Base-by-base conservation (phyloP, 1,284 basidiomycete species). In the Cryptococcus amylolentus region DNA sequence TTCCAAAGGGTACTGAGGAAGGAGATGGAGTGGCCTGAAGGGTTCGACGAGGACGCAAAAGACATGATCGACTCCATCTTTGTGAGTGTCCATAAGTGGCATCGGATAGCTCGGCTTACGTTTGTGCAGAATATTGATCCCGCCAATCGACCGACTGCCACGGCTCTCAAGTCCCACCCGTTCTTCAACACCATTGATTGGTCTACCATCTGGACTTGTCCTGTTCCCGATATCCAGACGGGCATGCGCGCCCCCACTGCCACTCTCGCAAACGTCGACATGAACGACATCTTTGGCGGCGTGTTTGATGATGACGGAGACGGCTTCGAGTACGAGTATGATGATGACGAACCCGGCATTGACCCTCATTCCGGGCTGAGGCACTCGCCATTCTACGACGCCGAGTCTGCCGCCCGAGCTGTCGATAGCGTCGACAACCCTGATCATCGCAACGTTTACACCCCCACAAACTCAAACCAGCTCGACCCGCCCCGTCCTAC, bases 111-210 rank as follows among this genome's bases (percentile, higher is more conserved):
- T 41, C 35, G 27, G 49, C 27, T 55, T 18, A 48, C 28, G 18
- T 23, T 9, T n/a, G 14, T 31, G 2, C 51, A 72, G 63, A 67
- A 76, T 51, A 83, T 84, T 18, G 86, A 93, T 54, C 91, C 91
- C 0, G 58, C 74, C 9, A 77, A 84, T 43, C 84, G 92, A 5
- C 80, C 72, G 2, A 82, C 71, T 73, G 82, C 81, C 4, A 75
- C 77, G 45, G 83, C 84, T 10, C 83, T 95, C 61, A 86, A 87
- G 48, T 67, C 76, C 0, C 91, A 95, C 68, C 80, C 85, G 0
- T 95, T 94, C 78, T 91, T 95, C 64, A 73, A 79, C 6, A 62
- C 77, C 4, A 82, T 91, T 52, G 80, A 84, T 57, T 96, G 89
- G 86, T 73, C 79, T 5, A 83, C 80, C 0, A 79, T 96, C 4